Evolutionary conservation across 441 rosid genomes (phyloP).

Genomic region (Cnidoscolus chayamansa): DNA sequence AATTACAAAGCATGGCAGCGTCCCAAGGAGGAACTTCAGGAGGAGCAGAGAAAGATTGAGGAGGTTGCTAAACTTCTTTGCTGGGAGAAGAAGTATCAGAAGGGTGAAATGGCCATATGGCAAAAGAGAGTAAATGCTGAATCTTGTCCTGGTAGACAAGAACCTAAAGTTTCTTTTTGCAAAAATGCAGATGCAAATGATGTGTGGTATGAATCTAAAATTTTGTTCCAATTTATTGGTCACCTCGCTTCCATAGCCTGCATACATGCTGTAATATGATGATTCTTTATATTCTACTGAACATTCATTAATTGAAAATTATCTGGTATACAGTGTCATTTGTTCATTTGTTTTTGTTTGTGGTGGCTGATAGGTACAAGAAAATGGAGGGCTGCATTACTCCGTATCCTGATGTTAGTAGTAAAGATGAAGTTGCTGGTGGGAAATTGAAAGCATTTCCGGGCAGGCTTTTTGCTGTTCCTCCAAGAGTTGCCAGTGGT

Average conservation of each 20-base stretch:
- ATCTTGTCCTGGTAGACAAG: conserved; percentile 52
- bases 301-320: background rate
- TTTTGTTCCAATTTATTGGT: conserved; percentile 6
- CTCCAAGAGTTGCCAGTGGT: conserved; percentile 72
- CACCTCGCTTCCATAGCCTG: too few species aligned
- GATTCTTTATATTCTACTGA: background rate
- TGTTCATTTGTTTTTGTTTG: conserved; percentile 20
- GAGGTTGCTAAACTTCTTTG: conserved; percentile 71
- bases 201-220: conserved; percentile 55
- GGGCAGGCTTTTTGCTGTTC: conserved; percentile 70
- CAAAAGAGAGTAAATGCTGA: conserved; percentile 63
- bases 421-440: conserved; percentile 58
- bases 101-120: conserved; percentile 79
- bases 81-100: conserved; percentile 91
- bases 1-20: conserved; percentile 79
- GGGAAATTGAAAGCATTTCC: conserved; percentile 74
- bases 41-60: conserved; percentile 76
- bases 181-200: conserved; percentile 63
- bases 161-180: conserved; percentile 66
- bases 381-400: conserved; percentile 67
- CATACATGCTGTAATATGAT: background rate
- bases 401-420: conserved; percentile 63
- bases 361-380: conserved; percentile 53
- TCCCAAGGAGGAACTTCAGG: conserved; percentile 63
- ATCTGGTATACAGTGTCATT: too few species aligned